phyloP scores from a whole-genome alignment of 495 filamentous ascomycete genomes.

The Collariella sp. region DNA sequence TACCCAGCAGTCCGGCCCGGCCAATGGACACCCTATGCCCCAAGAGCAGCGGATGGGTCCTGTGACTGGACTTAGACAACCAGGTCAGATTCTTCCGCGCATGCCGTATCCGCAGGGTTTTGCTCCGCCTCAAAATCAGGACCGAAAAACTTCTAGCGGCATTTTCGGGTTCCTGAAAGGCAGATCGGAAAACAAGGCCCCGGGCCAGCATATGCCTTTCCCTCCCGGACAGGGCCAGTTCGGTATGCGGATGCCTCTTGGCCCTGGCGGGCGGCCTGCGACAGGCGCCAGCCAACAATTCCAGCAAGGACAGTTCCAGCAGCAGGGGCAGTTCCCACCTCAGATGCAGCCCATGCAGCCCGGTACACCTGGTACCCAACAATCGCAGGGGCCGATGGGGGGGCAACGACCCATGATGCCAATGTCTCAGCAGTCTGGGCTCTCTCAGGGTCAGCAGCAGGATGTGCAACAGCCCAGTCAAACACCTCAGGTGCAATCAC shows the following conservation, averaged over 20 bases:
- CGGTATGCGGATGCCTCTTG: slow-evolving; percentile 16
- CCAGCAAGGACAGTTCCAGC: slow-evolving; percentile 7
- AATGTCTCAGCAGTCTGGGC: not conserved
- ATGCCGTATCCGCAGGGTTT: slow-evolving; percentile 2
- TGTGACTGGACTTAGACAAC: slow-evolving; percentile 7
- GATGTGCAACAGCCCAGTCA: slow-evolving; percentile 1
- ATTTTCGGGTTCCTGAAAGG: slow-evolving; percentile 27
- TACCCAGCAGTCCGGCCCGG: not conserved
- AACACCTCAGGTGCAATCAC: not conserved
- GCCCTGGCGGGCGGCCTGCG: slow-evolving; percentile 21
- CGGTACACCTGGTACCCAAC: slow-evolving; percentile 5
- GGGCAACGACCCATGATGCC: not conserved
- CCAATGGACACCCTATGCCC: not conserved
- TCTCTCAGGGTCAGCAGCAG: slow-evolving; percentile 1
- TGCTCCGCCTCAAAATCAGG: slow-evolving; percentile 6
- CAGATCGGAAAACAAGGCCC: not conserved
- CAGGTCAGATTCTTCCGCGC: slow-evolving; percentile 3
- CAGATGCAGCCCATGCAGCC: slow-evolving; percentile 5
- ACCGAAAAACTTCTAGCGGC: slow-evolving; percentile 17
- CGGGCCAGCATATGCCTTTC: slow-evolving; percentile 7
- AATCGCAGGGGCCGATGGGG: not conserved
- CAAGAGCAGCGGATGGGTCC: slow-evolving; percentile 2
- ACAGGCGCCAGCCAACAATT: slow-evolving; percentile 15
- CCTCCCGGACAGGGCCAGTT: slow-evolving; percentile 12
- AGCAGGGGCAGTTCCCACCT: slow-evolving; percentile 4